Base-by-base conservation (phyloP, 306 rosid species). In the Rosa multiflora region DNA sequence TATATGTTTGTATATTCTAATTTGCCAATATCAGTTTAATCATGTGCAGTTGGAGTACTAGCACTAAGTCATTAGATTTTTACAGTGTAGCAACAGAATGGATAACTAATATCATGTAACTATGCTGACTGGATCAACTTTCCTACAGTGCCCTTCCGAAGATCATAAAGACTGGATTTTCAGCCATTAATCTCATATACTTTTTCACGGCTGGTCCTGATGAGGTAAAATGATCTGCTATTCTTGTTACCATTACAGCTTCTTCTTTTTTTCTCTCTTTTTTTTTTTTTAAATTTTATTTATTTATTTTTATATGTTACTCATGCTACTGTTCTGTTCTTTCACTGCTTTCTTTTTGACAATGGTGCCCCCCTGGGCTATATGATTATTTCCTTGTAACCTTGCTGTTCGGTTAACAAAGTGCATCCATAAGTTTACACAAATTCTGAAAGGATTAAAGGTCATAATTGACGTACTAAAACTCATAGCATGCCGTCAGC, bases 181-280 rank as follows among this genome's bases (percentile, higher is more conserved):
- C 98, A 21, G 92, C 99, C 6, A 96, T 96, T 88, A 96, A 96
- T 89, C 99, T 96, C 84, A 96, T 93, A 77, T 96, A 96, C 94
- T 96, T 96, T 73, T 96, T 96, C 94, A 96, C 99, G 2, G 99
- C 99, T 0, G 98, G 99, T 43, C 97, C 99, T 78, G 99, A 96
- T 86, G 98, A 96, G 99, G 99, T 96, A 87, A 76, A 58, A 44
- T 69, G 14, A 43, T 64, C 72, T 39, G 47, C 13, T 32, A 17
- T 13, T 76, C 14, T n/a, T 61, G 4, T 53, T 20, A 68, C 67
- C 17, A 15, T 67, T 73, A 47, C 63, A 8, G 13, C 13, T 56
- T 26, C 29, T 26, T 26, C 29, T 26, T 26, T 1, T 26, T 26
- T 26, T 26, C 29, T 26, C 29, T 26, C 29, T 26, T 1, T 56